Evolutionary conservation across 2,329 filamentous ascomycete genomes (phyloP), one percentile per base, ranked within the genome.

Genomic region (Apiospora aurea): DNA sequence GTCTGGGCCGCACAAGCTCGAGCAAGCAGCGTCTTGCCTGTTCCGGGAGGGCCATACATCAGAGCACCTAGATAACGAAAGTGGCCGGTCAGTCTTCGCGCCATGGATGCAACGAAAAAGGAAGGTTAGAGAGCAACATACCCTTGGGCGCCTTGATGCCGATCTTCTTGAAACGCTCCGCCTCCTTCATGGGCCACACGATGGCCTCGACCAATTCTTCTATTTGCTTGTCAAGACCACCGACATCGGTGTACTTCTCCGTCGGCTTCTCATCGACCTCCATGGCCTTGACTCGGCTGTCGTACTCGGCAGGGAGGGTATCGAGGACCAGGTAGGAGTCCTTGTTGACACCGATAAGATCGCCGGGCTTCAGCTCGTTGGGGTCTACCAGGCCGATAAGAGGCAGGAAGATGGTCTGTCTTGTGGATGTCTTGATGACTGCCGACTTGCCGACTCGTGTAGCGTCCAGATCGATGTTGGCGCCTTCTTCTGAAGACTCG

Each of bases 151-250:
- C 96, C 87, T 99, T 99, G 88, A 99, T 99, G 77, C 96, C 96
- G 79, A 99, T 98, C 89, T 98, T 98, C 89, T 98, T 98, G 87
- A 99, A 99, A 26, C 96, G 91, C 78, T 99, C 97, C 1, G 96
- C 95, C 85, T 99, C 96, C 89, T 98, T 98, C 96, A 99, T 99
- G 1, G 96, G 96, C 96, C 96, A 98, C 43, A 99, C 96, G 69
- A 99, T 96, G 71, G 96, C 96, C 86, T 99, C 96, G 11, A 99
- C 95, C 71, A 99, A 89, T 85, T 99, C 97, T 83, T 98, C 96
- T 80, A 99, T 99, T 87, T 99, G 96, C 86, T 99, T 99, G 85
- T 98, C 95, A 78, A 99, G 84, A 69, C 96, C 96, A 85, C 96
- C 96, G 18, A 99, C 97, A 85, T 99, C 96, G 71, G 92, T 96